Base-by-base conservation (phyloP, 495 filamentous ascomycete species). In the Penicillium flavigenum region DNA sequence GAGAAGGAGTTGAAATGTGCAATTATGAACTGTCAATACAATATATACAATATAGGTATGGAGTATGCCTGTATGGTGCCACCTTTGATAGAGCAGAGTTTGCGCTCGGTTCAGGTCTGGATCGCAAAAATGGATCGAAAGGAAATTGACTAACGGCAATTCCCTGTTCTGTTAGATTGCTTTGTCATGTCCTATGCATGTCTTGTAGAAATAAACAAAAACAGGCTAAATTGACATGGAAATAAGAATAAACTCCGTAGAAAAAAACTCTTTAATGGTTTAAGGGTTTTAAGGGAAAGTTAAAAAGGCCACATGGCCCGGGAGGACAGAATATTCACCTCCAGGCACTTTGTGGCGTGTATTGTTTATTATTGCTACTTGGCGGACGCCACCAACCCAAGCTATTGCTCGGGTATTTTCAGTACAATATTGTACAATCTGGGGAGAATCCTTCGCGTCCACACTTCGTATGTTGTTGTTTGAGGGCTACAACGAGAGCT, bases 321-420 rank as follows among this genome's bases (percentile, higher is more conserved):
- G 9, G 36, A 17, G n/a, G 36, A 17, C 14, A 14, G 9, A 12
- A 22, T n/a, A 22, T 11, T 20, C 27, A 29, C 29, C 34, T 16
- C 16, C 16, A 6, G 14, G 3, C 17, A 9, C 17, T 31, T 7
- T 51, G 14, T 51, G 49, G 49, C 36, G 11, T 34, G 26, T 27
- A 9, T 51, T 51, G 22, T 51, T 43, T 44, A 29, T 53, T 42
- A 19, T 31, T 41, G 22, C 14, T 29, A 9, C 51, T 53, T 53
- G 51, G 51, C 51, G 36, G 4, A 20, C 39, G 51, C 51, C 51
- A 53, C 36, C 29, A 29, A 19, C 10, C 47, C 32, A 51, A 27
- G 48, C 31, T 26, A 16, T 19, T 47, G 29, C 19, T 20, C 19
- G 16, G 36, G 36, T 39, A 38, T 27, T 47, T 47, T 29, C 7